Evolutionary conservation across 1,139 yeast genomes (phyloP), one percentile per base, ranked within the genome.

Genomic region (Wickerhamomyces sp.): DNA sequence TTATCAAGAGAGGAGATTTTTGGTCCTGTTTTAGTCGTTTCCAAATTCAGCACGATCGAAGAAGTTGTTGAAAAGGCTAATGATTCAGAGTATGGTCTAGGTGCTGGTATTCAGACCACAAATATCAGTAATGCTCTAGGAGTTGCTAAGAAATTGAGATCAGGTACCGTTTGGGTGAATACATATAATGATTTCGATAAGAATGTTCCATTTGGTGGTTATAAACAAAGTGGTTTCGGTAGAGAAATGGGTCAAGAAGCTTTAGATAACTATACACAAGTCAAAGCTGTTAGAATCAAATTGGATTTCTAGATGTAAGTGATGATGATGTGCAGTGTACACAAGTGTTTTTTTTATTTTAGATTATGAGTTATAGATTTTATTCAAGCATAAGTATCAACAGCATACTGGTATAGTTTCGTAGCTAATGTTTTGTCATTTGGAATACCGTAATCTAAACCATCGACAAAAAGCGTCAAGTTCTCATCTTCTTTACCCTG

Each of bases 211-310:
- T 84, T 84, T 62, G 91, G 91, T 63, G 91, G 91, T 56, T 81
- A 69, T 72, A 81, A 81, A 63, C 81, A 81, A 68, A 79, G 86
- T 51, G 91, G 91, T 62, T 76, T 82, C 65, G 91, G 91, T 61
- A 80, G 87, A 72, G 91, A 84, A 71, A 79, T 84, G 88, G 90
- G 90, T 64, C 69, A 67, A 45, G 88, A 80, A 62, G 87, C 84
- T 35, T 76, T 81, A 63, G 86, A 81, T 57, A 79, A 78, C 69
- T 84, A 82, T 73, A 78, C 84, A 41, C 87, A 82, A 68, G 71
- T 72, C 54, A 83, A 83, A 72, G 84, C 88, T 49, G 84, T 84
- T 52, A 80, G 91, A 77, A 72, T 78, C 48, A 69, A 67, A 51
- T 33, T 56, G 39, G 45, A 51, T 15, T 44, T 7, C n/a, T 39